These are phyloP conservation scores for Fraxinus anomala DNA, from an alignment of 257 asterid genomes.

Conservation along the genomic window DNA sequence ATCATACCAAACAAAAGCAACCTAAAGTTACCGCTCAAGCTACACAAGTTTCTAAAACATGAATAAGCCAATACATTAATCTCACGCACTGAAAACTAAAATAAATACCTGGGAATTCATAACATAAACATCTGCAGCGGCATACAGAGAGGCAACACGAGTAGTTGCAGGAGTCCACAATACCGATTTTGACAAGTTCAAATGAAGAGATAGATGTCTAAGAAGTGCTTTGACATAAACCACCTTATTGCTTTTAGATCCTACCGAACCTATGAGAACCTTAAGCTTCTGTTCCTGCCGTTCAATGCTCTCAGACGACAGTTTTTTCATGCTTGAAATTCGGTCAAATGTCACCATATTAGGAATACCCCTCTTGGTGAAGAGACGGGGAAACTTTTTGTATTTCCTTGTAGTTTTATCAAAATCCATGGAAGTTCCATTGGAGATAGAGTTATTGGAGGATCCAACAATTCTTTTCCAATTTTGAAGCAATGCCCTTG, in stretches of 20 bases:
- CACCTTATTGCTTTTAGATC: slow-evolving; percentile 89
- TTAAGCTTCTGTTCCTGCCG: slow-evolving; percentile 49
- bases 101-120: slow-evolving; percentile 90
- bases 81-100: neutral
- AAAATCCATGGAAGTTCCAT: slow-evolving; percentile 18
- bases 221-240: slow-evolving; percentile 78
- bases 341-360: slow-evolving; percentile 21
- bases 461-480: slow-evolving; percentile 28
- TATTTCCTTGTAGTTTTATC: slow-evolving; percentile 17
- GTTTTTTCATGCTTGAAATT: slow-evolving; percentile 40
- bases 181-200: slow-evolving; percentile 70
- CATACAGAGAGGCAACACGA: slow-evolving; percentile 87
- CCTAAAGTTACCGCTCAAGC: neutral
- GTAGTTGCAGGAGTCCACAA: slow-evolving; percentile 97
- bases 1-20: neutral
- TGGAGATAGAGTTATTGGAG: slow-evolving; percentile 24
- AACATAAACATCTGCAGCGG: slow-evolving; percentile 93
- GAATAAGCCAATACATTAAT: neutral
- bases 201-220: slow-evolving; percentile 50
- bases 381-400: slow-evolving; percentile 18
- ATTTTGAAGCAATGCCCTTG: slow-evolving; percentile 56
- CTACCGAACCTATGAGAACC: slow-evolving; percentile 89
- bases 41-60: neutral
- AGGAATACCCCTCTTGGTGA: slow-evolving; percentile 19
- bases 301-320: slow-evolving; percentile 33